These are phyloP conservation scores for Ceratocystis cacaofunesta DNA, from an alignment of 2,329 filamentous ascomycete species.

Conservation along the genomic window DNA sequence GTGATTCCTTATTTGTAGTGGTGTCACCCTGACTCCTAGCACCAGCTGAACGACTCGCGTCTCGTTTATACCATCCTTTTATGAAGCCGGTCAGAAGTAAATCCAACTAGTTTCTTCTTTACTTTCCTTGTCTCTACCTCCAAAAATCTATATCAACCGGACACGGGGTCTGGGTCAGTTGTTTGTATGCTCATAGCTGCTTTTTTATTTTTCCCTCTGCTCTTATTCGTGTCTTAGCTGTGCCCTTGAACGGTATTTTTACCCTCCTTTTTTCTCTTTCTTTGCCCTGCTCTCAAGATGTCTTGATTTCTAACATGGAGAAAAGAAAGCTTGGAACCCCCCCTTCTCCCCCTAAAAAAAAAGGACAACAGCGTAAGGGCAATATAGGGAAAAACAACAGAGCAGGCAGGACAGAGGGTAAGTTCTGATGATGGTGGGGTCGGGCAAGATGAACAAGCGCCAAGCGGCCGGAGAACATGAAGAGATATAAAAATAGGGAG, in stretches of 20 bases:
- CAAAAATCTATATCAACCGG: neutral
- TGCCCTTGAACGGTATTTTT: constrained; percentile 7
- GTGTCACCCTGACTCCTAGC: constrained; percentile 40
- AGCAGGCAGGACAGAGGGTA: neutral
- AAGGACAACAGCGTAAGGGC: neutral
- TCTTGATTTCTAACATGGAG: neutral
- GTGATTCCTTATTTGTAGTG: constrained; percentile 24
- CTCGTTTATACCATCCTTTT: neutral
- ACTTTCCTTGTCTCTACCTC: neutral
- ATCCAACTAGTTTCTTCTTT: neutral
- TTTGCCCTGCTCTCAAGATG: neutral
- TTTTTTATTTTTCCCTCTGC: neutral
- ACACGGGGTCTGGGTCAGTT: neutral
- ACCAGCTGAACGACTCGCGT: constrained; percentile 26
- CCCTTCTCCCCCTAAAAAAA: neutral
- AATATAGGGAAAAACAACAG: neutral
- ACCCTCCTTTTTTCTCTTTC: neutral
- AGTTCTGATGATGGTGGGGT: neutral
- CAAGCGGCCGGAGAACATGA: neutral
- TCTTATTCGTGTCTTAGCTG: neutral
- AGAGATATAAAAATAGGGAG: neutral
- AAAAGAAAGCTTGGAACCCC: neutral
- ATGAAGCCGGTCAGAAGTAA: neutral
- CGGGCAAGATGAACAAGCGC: neutral
- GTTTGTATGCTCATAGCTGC: neutral